Evolutionary conservation across 352 stramenopile genomes (phyloP), one percentile per base, ranked within the genome.

Genomic region (Sclerospora graminicola): DNA sequence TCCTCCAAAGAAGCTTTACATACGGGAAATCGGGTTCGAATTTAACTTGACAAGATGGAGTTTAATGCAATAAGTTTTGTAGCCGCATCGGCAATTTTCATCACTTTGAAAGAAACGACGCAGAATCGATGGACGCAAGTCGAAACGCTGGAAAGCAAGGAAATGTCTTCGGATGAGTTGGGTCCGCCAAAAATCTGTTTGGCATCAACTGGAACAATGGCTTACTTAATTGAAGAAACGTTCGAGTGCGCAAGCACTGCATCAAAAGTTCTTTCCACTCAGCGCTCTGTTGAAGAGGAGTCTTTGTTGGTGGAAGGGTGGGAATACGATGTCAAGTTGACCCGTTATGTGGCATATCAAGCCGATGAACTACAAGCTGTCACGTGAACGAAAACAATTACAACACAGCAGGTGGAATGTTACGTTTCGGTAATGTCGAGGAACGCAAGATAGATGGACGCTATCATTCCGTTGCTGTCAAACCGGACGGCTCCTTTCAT

Each of bases 351-450:
- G 15, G 7, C 36, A 10, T 13, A 28, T 24, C 14, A 14, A 6
- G 13, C 6, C 8, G 32, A 47, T 15, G 32, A 45, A 9, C 19
- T 40, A 14, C 18, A 41, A 13, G 16, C 38, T n/a, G n/a, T n/a
- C n/a, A n/a, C n/a, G n/a, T n/a, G n/a, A 18, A 9, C 28, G 11
- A 46, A 11, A 18, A 10, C 28, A 14, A 28, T 60, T 15, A 37
- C 60, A 16, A 41, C 34, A 1, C 60, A 56, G 16, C 43, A 61
- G 15, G 46, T 67, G n/a, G 53, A 64, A 7, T 64, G 86, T 14
- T 91, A 85, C 39, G 60, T 82, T 8, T 91, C 76, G 1, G 64
- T 86, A 0, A 91, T 50, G 57, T 88, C 6, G 74, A 87, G 45
- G 76, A 91, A 36, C 65, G 74, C 13, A 69, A 78, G 13, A 48